Percentiles rank a stretch among this genome's conserved stretches.
Evolutionary conservation across 139 green algal species (phyloP).

Genomic region (Yamagishiella unicocca): DNA sequence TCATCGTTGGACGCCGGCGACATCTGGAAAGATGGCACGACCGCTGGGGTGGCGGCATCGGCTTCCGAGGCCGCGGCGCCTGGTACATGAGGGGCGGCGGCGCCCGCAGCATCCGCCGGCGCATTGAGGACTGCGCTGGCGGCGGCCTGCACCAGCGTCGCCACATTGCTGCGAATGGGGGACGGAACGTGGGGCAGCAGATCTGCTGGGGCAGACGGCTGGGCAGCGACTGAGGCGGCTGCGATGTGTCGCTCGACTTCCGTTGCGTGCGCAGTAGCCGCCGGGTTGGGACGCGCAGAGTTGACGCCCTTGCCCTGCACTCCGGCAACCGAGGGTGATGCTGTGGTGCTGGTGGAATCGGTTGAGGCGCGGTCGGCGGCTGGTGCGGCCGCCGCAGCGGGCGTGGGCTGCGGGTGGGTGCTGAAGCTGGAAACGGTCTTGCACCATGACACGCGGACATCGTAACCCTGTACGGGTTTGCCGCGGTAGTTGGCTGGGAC

Average conservation of each 20-base stretch:
- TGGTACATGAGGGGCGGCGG: background rate
- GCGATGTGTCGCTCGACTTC: too few species aligned
- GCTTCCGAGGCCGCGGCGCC: background rate
- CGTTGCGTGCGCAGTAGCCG: too few species aligned
- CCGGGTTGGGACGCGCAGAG: too few species aligned
- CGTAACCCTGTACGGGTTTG: background rate
- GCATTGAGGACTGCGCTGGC: background rate
- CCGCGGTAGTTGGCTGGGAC: background rate
- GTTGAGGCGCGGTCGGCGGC: too few species aligned
- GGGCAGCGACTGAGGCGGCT: too few species aligned
- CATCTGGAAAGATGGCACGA: background rate
- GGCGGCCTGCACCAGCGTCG: background rate
- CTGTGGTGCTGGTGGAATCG: too few species aligned
- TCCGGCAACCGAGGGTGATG: too few species aligned
- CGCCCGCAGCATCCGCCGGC: background rate
- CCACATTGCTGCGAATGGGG: background rate
- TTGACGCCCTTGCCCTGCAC: too few species aligned
- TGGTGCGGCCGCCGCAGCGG: background rate
- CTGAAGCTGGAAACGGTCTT: background rate
- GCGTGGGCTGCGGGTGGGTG: too few species aligned
- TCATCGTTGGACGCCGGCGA: background rate
- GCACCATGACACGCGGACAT: slow-evolving; percentile 34
- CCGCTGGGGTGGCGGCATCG: background rate
- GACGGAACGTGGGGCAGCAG: too few species aligned
- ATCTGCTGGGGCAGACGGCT: too few species aligned